A percentile compares a stretch with the other conserved stretches of the same genome.
phyloP scores from a whole-genome alignment of 345 rosid species.

The Syzygium jambos region DNA sequence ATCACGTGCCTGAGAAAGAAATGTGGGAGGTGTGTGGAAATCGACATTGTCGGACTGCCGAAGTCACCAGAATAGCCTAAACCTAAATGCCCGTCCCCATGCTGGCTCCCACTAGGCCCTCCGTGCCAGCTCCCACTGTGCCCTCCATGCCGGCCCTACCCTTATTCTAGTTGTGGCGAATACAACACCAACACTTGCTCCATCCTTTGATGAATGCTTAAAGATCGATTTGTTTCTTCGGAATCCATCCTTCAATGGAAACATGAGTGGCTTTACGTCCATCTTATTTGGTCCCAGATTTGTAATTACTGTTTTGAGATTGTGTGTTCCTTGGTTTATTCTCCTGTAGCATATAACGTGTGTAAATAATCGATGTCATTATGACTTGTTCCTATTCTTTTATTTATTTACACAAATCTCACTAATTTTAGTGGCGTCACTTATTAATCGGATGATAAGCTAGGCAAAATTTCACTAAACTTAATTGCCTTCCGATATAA shows the following conservation, averaged over 20 bases:
- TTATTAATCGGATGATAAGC: background rate
- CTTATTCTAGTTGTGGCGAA: background rate
- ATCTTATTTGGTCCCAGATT: background rate
- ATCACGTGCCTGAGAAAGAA: constrained; percentile 1
- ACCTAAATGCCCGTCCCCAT: background rate
- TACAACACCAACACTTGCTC: background rate
- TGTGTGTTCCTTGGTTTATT: background rate
- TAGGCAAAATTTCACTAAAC: background rate
- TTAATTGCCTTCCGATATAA: background rate
- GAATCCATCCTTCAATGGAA: background rate
- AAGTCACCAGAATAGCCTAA: background rate
- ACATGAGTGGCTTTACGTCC: background rate
- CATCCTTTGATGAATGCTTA: background rate
- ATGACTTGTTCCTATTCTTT: background rate
- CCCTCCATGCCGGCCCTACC: background rate
- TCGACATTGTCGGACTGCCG: background rate
- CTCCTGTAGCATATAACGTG: background rate
- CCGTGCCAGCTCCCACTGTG: background rate
- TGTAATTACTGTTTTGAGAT: background rate
- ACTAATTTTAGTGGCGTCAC: background rate
- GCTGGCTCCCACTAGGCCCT: background rate
- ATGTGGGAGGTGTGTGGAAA: background rate
- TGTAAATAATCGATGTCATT: background rate
- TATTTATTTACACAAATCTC: background rate
- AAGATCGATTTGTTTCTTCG: background rate